A percentile compares a stretch with the other conserved stretches of the same genome.
phyloP scores from a whole-genome alignment of 495 filamentous ascomycete genomes.

The Annulohypoxylon nitens region DNA sequence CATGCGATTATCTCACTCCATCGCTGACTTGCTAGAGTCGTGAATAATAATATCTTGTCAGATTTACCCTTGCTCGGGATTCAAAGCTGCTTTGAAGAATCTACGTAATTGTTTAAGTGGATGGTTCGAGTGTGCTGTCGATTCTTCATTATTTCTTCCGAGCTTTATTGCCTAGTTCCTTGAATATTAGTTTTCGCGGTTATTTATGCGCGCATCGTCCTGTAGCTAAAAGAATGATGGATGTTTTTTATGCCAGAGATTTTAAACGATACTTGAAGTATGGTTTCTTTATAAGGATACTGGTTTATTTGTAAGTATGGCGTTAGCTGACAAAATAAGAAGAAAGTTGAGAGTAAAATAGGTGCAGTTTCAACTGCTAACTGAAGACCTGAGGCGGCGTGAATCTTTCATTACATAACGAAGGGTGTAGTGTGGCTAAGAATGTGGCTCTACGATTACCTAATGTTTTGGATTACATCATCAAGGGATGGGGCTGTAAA shows the following conservation, averaged over 20 bases:
- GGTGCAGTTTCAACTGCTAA: too few species aligned
- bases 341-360: too few species aligned
- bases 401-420: not conserved
- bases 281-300: not conserved
- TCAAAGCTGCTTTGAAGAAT: not conserved
- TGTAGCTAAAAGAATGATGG: too few species aligned
- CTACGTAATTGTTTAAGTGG: not conserved
- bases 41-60: not conserved
- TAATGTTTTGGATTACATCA: not conserved
- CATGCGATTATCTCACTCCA: not conserved
- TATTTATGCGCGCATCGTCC: not conserved
- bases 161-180: not conserved
- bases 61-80: not conserved
- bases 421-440: not conserved
- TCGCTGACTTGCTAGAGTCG: conserved; percentile 1
- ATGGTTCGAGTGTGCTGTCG: not conserved
- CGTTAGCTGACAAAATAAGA: too few species aligned
- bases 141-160: not conserved
- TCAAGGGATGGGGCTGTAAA: not conserved
- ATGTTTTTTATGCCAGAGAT: too few species aligned
- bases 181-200: not conserved
- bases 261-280: too few species aligned
- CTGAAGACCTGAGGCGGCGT: not conserved
- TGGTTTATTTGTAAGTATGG: not conserved
- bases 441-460: conserved; percentile 12